Base-by-base conservation (phyloP, 495 filamentous ascomycete genomes). In the Trichoderma gamsii region DNA sequence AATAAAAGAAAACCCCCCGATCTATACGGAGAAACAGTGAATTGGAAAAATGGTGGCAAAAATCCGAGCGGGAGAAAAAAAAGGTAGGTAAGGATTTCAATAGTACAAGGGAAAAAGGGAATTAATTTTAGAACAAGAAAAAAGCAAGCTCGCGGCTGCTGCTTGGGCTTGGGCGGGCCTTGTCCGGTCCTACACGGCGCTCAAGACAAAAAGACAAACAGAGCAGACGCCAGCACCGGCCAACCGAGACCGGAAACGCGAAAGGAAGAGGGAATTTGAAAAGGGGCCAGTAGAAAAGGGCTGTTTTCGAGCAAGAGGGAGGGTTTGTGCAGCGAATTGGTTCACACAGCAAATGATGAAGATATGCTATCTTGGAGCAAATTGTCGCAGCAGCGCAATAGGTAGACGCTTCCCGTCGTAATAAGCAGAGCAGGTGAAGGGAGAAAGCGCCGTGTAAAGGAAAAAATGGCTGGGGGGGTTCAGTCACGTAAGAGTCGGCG, bases 181-280 rank as follows among this genome's bases (percentile, higher is more conserved):
- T 52, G 56, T 61, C 56, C 56, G 27, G 56, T 61, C 56, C 56
- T 61, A 38, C 35, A 38, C 35, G 35, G 35, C 56, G 8, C 56
- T 29, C 56, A 21, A 25, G 23, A 61, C 56, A 32, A 61, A 49
- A 61, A 61, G 12, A 32, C 25, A 18, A 23, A 32, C 23, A 61
- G 5, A 38, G 35, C 35, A 38, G 35, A 38, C 29, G 29, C 29
- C 29, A 29, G 29, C 29, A 29, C 29, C 29, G 29, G 35, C 35
- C 35, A 38, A 38, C 35, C 35, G 35, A 38, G 35, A 29, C 35
- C 35, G 35, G 35, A 9, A 38, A 6, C 35, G 35, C 35, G 35
- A 38, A 38, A 29, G 4, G 29, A 38, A 38, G 35, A 38, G 35
- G 35, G 35, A 38, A 9, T 38, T 7, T 6, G 8, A 38, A 38